A percentile compares a stretch with the other conserved stretches of the same genome.
Conservation (phyloP, 208 protist species). For the Endotrypanum monterogeii region DNA sequence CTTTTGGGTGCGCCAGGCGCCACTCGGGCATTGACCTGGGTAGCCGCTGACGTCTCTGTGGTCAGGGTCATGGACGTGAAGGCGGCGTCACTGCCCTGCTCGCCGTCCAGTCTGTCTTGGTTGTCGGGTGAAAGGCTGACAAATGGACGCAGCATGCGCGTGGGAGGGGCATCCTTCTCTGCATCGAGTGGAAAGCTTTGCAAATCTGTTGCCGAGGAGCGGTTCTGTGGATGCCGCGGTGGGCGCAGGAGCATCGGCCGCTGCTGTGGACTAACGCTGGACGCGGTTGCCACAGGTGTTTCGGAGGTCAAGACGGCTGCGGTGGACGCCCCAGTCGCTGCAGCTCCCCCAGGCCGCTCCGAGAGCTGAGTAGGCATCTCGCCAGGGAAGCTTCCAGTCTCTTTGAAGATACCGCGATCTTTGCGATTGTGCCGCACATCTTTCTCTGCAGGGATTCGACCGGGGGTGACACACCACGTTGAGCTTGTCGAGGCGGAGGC, state of each 20-base stretch:
- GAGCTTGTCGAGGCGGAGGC: background rate
- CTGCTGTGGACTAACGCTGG: constrained; percentile 8
- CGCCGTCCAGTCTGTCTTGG: background rate
- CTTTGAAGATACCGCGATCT: background rate
- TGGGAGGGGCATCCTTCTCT: background rate
- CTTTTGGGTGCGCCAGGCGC: background rate
- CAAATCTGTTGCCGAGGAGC: background rate
- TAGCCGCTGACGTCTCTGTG: background rate
- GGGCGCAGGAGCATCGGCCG: constrained; percentile 11
- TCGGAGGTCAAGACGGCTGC: background rate
- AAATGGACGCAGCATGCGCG: constrained; percentile 15
- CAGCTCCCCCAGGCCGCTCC: background rate
- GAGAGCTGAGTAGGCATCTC: background rate
- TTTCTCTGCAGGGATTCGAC: background rate
- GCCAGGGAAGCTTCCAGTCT: constrained; percentile 8
- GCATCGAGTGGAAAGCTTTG: background rate
- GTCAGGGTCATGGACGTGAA: background rate
- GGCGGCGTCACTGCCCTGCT: background rate
- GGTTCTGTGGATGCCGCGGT: background rate
- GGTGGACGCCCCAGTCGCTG: background rate
- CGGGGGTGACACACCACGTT: background rate
- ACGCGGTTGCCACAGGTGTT: background rate
- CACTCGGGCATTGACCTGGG: background rate
- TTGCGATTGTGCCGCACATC: background rate
- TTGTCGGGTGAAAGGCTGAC: background rate